A percentile compares a stretch with the other conserved stretches of the same genome.
Evolutionary conservation across 1,284 basidiomycete species (phyloP).

Genomic region (Sanghuangporus sanghuang): DNA sequence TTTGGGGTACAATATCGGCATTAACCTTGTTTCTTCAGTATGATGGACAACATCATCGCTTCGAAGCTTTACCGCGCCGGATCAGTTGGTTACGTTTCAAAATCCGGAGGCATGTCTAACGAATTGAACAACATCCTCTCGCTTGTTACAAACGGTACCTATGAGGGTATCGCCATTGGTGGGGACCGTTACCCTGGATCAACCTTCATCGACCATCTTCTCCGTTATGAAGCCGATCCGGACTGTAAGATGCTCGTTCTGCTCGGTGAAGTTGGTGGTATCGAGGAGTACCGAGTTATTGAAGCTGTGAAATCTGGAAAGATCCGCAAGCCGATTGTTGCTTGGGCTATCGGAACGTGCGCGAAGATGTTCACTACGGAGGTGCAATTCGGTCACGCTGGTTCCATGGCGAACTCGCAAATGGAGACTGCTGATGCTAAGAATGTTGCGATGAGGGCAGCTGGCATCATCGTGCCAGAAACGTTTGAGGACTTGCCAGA

Average conservation of each 20-base stretch:
- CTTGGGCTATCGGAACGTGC: slow-evolving; percentile 99
- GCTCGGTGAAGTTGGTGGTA: slow-evolving; percentile 97
- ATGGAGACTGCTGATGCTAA: slow-evolving; percentile 97
- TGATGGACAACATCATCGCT: slow-evolving; percentile 99
- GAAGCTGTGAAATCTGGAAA: slow-evolving; percentile 91
- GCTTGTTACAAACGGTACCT: slow-evolving; percentile 95
- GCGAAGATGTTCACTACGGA: slow-evolving; percentile 99
- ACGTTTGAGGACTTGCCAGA: slow-evolving; percentile 96
- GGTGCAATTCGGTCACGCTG: slow-evolving; percentile 99
- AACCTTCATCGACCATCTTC: slow-evolving; percentile 98
- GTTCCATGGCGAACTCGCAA: slow-evolving; percentile 97
- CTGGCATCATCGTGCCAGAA: slow-evolving; percentile 95
- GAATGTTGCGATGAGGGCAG: slow-evolving; percentile 92
- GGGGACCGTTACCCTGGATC: slow-evolving; percentile 98
- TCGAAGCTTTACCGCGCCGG: slow-evolving; percentile 98
- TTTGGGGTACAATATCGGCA: neutral
- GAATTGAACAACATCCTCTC: slow-evolving; percentile 99
- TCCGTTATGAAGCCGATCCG: slow-evolving; percentile 96
- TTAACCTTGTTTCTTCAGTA: slow-evolving; percentile 41
- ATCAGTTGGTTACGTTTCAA: slow-evolving; percentile 98
- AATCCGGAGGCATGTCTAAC: slow-evolving; percentile 99
- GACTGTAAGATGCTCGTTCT: slow-evolving; percentile 99
- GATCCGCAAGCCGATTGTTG: slow-evolving; percentile 98
- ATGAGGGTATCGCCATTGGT: slow-evolving; percentile 99
- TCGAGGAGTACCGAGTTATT: slow-evolving; percentile 99